Conservation (phyloP, 176 grass and related monocot species). For the Poa annua region DNA sequence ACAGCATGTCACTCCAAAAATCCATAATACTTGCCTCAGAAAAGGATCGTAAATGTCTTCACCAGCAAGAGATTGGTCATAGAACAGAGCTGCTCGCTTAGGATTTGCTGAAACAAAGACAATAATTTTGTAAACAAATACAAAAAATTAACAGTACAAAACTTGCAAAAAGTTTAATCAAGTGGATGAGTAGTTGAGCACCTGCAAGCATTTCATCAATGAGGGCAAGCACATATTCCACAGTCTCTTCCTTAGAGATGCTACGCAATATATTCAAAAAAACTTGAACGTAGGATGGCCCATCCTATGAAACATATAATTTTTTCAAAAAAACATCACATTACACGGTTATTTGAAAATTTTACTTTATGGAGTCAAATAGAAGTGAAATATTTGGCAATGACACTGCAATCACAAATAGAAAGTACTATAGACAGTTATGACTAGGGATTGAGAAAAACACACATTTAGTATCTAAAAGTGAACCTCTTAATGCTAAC, state of each 20-base stretch:
- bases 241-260: slow-evolving; percentile 92
- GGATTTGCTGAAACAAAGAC: slow-evolving; percentile 72
- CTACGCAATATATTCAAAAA: slow-evolving; percentile 81
- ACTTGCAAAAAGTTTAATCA: slow-evolving; percentile 3
- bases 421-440: not conserved
- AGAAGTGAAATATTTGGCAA: slow-evolving; percentile 11
- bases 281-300: slow-evolving; percentile 67
- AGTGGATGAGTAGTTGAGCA: slow-evolving; percentile 40
- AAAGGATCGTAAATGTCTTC: slow-evolving; percentile 93
- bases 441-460: not conserved
- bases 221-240: slow-evolving; percentile 94
- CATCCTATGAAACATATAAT: slow-evolving; percentile 67
- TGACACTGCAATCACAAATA: slow-evolving; percentile 5
- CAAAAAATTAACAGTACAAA: slow-evolving; percentile 22
- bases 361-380: not conserved
- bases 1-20: slow-evolving; percentile 32
- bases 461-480: not conserved
- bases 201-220: slow-evolving; percentile 96
- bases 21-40: slow-evolving; percentile 69
- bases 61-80: slow-evolving; percentile 74
- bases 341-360: slow-evolving; percentile 1
- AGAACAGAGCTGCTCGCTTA: slow-evolving; percentile 75
- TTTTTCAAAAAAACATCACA: slow-evolving; percentile 19
- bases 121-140: slow-evolving; percentile 13
- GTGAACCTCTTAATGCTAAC: not conserved